Evolutionary conservation across 2,329 filamentous ascomycete genomes (phyloP).

Genomic region (Colletotrichum melonis): DNA sequence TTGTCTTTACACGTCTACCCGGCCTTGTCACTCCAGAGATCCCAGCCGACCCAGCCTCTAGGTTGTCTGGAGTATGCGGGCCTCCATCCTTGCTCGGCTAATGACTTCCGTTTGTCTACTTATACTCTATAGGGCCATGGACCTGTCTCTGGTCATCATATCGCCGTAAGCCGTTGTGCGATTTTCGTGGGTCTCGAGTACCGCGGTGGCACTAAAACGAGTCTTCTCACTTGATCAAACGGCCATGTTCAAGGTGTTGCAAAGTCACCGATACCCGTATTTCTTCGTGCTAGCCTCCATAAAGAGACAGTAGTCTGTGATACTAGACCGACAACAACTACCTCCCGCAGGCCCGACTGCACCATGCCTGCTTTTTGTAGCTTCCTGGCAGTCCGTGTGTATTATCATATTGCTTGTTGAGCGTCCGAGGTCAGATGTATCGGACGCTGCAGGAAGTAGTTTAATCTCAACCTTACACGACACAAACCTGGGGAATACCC

Average conservation of each 20-base stretch:
- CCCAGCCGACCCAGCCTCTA: neutral
- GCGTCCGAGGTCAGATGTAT: constrained; percentile 6
- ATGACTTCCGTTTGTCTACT: neutral
- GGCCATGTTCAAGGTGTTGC: neutral
- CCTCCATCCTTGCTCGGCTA: neutral
- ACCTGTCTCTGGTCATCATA: constrained; percentile 2
- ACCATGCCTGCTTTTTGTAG: neutral
- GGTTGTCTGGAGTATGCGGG: neutral
- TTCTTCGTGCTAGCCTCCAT: neutral
- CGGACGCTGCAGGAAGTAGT: neutral
- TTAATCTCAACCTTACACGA: neutral
- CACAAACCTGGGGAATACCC: neutral
- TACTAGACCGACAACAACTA: neutral
- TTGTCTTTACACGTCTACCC: neutral
- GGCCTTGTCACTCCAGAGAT: neutral
- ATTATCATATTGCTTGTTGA: neutral
- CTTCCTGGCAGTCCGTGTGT: neutral
- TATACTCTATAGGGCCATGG: neutral
- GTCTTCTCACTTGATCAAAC: neutral
- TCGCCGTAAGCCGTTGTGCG: neutral
- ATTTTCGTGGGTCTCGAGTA: constrained; percentile 16
- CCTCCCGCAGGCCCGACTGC: neutral
- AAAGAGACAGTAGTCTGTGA: neutral
- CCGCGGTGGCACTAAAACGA: constrained; percentile 15
- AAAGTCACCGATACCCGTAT: neutral